Base-by-base conservation (phyloP, 768 basidiomycete species). In the Melanogaster broomeanus region DNA sequence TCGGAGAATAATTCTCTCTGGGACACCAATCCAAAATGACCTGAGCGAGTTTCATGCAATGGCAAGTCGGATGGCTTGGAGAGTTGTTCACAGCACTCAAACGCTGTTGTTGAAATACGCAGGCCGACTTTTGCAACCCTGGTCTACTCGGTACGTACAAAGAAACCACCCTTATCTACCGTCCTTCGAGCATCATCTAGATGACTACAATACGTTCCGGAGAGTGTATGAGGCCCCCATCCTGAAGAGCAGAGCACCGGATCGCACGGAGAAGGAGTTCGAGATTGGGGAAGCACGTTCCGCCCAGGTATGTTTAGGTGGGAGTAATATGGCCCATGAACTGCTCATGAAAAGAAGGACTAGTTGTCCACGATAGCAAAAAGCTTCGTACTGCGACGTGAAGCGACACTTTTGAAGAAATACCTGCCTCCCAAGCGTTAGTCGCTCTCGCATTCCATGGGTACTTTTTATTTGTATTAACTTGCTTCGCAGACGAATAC, bases 1-100 rank as follows among this genome's bases (percentile, higher is more conserved):
- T 11, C 77, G 91, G 21, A 74, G 96, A 33, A 78, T 98, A 55
- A 95, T 99, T 33, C 76, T 99, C 4, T 94, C 94, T 1, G 97
- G 97, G 28, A 99, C 97, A 1, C 97, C 97, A 1, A 90, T 99
- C 37, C 97, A 98, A 67, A 99, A 99, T 69, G 93, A 98, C 66
- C 72, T 99, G 25, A 77, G 88, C 56, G 97, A 99, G 68, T 96
- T 96, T 63, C 96, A 97, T 69, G 82, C 93, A 4, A 98, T 98
- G 96, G 94, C 93, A 57, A 56, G 79, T 61, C 33, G 18, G 15
- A 47, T n/a, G 8, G 8, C 3, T 0, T 37, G 21, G 18, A 39
- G 8, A 34, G 45, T 30, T 30, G 35, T 16, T 44, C 33, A 43
- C 38, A 38, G 38, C 10, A 42, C 34, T 52, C n/a, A n/a, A 34